Conservation (phyloP, 2,329 filamentous ascomycete genomes). For the Aspergillus persii region DNA sequence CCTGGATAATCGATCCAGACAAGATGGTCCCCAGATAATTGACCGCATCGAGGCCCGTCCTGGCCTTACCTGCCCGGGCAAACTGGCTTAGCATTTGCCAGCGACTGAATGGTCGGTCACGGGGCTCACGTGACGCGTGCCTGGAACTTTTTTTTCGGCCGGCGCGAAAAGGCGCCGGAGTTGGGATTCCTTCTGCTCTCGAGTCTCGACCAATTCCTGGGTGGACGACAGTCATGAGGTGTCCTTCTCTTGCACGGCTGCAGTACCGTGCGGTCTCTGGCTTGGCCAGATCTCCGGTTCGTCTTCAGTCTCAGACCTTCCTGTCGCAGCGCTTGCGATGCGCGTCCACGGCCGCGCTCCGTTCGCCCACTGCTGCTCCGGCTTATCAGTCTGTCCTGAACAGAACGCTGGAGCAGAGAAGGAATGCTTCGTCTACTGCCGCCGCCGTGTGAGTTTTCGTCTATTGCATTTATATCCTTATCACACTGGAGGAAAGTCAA, state of each 20-base stretch:
- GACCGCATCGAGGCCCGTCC: background rate
- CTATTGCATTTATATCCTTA: background rate
- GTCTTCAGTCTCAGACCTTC: slow-evolving; percentile 36
- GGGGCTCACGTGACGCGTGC: slow-evolving; percentile 32
- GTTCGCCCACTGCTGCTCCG: slow-evolving; percentile 31
- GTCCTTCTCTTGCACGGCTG: slow-evolving; percentile 41
- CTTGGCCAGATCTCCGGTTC: slow-evolving; percentile 32
- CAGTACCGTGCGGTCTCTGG: slow-evolving; percentile 39
- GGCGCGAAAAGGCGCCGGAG: slow-evolving; percentile 11
- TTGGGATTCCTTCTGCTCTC: slow-evolving; percentile 18
- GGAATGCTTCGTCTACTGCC: slow-evolving; percentile 43
- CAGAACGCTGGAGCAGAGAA: slow-evolving; percentile 42
- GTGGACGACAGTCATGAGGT: slow-evolving; percentile 38
- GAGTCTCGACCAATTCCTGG: slow-evolving; percentile 26
- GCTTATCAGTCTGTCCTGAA: slow-evolving; percentile 38
- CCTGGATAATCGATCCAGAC: too few relatives aligned
- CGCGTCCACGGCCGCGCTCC: slow-evolving; percentile 37
- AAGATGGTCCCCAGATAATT: background rate
- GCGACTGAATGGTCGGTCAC: slow-evolving; percentile 18
- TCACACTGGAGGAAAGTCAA: background rate
- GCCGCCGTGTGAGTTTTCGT: slow-evolving; percentile 42
- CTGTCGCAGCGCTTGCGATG: slow-evolving; percentile 35
- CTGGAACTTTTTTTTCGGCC: slow-evolving; percentile 38
- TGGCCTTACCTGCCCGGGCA: background rate
- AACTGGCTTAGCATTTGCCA: background rate